phyloP scores from a whole-genome alignment of 768 basidiomycete genomes.

The Daedaleopsis nitida region DNA sequence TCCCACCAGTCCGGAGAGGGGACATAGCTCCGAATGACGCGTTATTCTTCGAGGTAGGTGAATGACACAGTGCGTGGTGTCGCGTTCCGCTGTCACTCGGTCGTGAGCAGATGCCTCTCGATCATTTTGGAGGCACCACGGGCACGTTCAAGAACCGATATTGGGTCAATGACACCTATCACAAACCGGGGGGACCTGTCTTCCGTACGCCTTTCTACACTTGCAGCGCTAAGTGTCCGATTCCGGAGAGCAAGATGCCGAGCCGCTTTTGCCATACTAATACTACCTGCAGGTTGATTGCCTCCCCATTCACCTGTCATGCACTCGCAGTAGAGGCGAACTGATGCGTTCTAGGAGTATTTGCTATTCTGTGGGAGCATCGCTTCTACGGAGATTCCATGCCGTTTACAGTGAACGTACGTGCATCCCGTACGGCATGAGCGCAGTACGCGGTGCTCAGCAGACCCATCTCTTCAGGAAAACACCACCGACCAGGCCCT shows the following conservation, averaged over 20 bases:
- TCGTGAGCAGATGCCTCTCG: slow-evolving; percentile 42
- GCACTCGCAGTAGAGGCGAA: not conserved
- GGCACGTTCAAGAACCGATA: slow-evolving; percentile 48
- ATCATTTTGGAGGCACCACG: slow-evolving; percentile 42
- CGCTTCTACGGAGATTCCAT: slow-evolving; percentile 50
- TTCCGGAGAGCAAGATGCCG: slow-evolving; percentile 53
- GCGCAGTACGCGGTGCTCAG: not conserved
- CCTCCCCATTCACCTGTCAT: slow-evolving; percentile 3
- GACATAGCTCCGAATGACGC: slow-evolving; percentile 14
- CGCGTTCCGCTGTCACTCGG: not conserved
- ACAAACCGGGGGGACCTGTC: slow-evolving; percentile 48
- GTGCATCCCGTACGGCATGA: not conserved
- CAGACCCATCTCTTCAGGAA: slow-evolving; percentile 28
- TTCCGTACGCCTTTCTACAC: slow-evolving; percentile 36
- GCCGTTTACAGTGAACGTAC: slow-evolving; percentile 49
- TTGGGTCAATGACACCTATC: slow-evolving; percentile 53
- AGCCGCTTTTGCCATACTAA: slow-evolving; percentile 49
- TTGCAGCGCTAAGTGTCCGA: slow-evolving; percentile 43
- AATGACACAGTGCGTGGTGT: not conserved
- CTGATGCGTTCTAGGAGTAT: slow-evolving; percentile 37
- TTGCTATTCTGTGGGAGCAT: slow-evolving; percentile 55
- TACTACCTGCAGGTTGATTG: slow-evolving; percentile 45
- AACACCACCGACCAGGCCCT: slow-evolving; percentile 54
- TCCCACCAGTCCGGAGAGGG: slow-evolving; percentile 10
- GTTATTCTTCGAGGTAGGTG: slow-evolving; percentile 21